Percentiles rank a stretch among this genome's conserved stretches.
These are phyloP conservation scores for Carex kokanica DNA, from an alignment of 176 grass and related monocot genomes.

Conservation along the genomic window DNA sequence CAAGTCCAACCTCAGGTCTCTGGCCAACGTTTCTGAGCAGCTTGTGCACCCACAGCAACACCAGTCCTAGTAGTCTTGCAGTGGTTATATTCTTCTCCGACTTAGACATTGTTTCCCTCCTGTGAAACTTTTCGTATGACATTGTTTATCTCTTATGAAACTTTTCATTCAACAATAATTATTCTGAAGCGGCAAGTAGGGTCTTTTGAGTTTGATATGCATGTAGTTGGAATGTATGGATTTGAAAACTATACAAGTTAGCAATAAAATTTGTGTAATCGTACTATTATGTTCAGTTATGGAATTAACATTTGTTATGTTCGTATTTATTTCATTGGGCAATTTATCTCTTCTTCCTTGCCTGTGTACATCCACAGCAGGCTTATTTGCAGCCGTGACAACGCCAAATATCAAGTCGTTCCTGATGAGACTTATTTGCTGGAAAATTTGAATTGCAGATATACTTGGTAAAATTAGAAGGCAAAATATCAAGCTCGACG, in stretches of 20 bases:
- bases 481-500: no score
- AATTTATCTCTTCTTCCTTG: neutral
- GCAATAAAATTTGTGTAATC: neutral
- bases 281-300: neutral
- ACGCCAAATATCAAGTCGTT: no score
- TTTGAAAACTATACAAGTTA: neutral
- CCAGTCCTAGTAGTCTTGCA: neutral
- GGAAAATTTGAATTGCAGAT: no score
- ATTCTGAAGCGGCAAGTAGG: neutral
- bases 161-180: neutral
- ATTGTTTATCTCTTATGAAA: neutral
- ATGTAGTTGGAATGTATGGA: neutral
- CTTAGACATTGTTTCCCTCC: neutral
- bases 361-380: neutral
- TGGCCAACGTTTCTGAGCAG: conserved; percentile 61
- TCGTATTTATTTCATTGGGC: neutral
- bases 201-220: conserved; percentile 3
- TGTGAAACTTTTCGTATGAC: neutral
- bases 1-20: conserved; percentile 90
- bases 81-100: neutral
- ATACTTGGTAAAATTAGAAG: no score
- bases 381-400: neutral
- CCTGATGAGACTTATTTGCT: no score
- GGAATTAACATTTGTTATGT: neutral
- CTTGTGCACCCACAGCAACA: neutral